Evolutionary conservation across 169 alveolate species (phyloP).

Genomic region (Eimeria zaria): DNA sequence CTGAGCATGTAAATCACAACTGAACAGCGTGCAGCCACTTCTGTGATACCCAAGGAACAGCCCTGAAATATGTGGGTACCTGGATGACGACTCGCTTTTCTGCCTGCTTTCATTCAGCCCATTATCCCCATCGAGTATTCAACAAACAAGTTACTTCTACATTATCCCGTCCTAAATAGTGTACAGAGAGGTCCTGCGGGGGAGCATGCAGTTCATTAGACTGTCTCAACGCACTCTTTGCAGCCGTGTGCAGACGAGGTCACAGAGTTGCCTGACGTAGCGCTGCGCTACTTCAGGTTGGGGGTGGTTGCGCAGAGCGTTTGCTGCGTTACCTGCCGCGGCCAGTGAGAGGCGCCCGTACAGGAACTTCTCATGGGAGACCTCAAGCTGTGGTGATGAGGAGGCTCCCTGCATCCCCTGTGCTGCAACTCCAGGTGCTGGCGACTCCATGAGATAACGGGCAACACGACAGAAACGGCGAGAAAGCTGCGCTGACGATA

Average conservation of each 20-base stretch:
- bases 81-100: not conserved
- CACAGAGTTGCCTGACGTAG: conserved; percentile 42
- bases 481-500: conserved; percentile 33
- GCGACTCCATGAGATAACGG: conserved; percentile 55
- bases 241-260: conserved; percentile 35
- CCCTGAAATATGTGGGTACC: not conserved
- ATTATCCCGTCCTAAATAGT: not conserved
- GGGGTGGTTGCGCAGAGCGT: conserved; percentile 50
- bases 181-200: not conserved
- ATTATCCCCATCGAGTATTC: not conserved
- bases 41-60: not conserved
- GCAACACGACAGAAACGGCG: conserved; percentile 50
- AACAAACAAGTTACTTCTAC: not conserved
- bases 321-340: conserved; percentile 52
- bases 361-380: not conserved
- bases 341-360: conserved; percentile 29
- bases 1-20: not conserved
- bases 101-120: not conserved
- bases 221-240: not conserved
- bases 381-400: not conserved
- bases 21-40: not conserved
- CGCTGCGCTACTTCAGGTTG: conserved; percentile 53
- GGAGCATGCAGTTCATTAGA: not conserved
- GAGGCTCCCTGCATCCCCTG: not conserved
- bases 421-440: not conserved